A percentile compares a stretch with the other conserved stretches of the same genome.
Evolutionary conservation across 805 yeast species (phyloP).

Genomic region (Zygosaccharomyces rouxii): DNA sequence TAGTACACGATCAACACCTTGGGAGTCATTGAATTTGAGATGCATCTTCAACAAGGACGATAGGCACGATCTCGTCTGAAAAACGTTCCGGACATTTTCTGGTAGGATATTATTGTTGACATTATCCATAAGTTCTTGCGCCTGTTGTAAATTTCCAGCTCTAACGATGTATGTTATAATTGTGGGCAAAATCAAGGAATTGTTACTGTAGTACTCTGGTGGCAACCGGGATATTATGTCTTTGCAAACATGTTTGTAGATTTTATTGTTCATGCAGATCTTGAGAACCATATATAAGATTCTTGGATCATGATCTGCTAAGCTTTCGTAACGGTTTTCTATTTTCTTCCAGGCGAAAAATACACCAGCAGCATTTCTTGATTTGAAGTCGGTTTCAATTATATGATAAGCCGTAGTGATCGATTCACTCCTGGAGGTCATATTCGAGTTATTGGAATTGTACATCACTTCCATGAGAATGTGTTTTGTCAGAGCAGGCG

Average conservation of each 20-base stretch:
- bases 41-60: slow-evolving; percentile 28
- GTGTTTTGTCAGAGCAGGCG: slow-evolving; percentile 15
- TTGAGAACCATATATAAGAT: slow-evolving; percentile 24
- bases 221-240: slow-evolving; percentile 18
- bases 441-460: slow-evolving; percentile 1
- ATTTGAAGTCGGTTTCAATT: slow-evolving; percentile 21
- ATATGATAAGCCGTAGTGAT: slow-evolving; percentile 20
- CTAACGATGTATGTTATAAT: slow-evolving; percentile 22
- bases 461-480: slow-evolving; percentile 17
- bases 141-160: slow-evolving; percentile 12
- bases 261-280: slow-evolving; percentile 19
- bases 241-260: slow-evolving; percentile 19
- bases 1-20: slow-evolving; percentile 27
- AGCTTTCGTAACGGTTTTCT: slow-evolving; percentile 13
- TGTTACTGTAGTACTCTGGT: slow-evolving; percentile 25
- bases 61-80: slow-evolving; percentile 21
- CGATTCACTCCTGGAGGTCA: slow-evolving; percentile 11
- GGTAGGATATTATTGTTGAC: slow-evolving; percentile 18
- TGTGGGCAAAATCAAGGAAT: slow-evolving; percentile 25
- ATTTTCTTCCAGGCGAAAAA: slow-evolving; percentile 24
- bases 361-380: slow-evolving; percentile 27
- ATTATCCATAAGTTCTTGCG: slow-evolving; percentile 21
- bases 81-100: slow-evolving; percentile 18
- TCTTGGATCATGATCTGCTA: slow-evolving; percentile 25
- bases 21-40: slow-evolving; percentile 26